Evolutionary conservation across 208 protist species (phyloP).

Genomic region (Acanthamoeba culbertsoni): DNA sequence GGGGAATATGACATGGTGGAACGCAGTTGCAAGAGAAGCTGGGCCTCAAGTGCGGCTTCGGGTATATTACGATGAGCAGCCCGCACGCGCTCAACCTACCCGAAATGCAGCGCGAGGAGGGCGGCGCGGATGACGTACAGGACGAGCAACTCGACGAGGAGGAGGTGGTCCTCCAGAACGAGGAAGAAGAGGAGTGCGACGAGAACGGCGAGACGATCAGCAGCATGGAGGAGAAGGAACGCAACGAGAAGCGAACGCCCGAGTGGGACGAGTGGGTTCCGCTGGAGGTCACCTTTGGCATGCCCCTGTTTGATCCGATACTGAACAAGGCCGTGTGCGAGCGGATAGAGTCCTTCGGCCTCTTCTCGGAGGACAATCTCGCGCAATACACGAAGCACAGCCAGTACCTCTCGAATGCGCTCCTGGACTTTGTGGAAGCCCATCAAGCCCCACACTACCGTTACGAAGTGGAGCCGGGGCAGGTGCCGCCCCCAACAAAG

Average conservation of each 20-base stretch:
- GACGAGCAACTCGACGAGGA: background rate
- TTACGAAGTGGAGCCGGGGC: slow-evolving; percentile 43
- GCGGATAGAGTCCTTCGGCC: slow-evolving; percentile 56
- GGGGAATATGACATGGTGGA: background rate
- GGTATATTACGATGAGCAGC: slow-evolving; percentile 50
- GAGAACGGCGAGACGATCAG: background rate
- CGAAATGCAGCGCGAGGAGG: background rate
- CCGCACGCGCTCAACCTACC: background rate
- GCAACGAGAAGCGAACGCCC: background rate
- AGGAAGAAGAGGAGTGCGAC: background rate
- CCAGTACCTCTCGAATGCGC: slow-evolving; percentile 44
- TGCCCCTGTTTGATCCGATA: slow-evolving; percentile 69
- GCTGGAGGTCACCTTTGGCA: slow-evolving; percentile 69
- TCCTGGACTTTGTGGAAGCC: slow-evolving; percentile 67
- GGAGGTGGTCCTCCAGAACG: background rate
- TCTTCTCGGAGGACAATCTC: slow-evolving; percentile 51
- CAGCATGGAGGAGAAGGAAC: background rate
- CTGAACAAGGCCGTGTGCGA: slow-evolving; percentile 66
- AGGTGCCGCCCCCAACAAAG: slow-evolving; percentile 12
- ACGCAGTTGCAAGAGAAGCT: background rate
- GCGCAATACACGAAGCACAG: slow-evolving; percentile 1
- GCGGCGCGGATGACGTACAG: background rate
- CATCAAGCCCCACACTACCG: slow-evolving; percentile 31
- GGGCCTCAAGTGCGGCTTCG: background rate
- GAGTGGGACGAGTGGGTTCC: slow-evolving; percentile 58